Percentiles rank a stretch among this genome's conserved stretches.
These are phyloP conservation scores for Podospora conica DNA, from an alignment of 495 filamentous ascomycete species.

Conservation along the genomic window DNA sequence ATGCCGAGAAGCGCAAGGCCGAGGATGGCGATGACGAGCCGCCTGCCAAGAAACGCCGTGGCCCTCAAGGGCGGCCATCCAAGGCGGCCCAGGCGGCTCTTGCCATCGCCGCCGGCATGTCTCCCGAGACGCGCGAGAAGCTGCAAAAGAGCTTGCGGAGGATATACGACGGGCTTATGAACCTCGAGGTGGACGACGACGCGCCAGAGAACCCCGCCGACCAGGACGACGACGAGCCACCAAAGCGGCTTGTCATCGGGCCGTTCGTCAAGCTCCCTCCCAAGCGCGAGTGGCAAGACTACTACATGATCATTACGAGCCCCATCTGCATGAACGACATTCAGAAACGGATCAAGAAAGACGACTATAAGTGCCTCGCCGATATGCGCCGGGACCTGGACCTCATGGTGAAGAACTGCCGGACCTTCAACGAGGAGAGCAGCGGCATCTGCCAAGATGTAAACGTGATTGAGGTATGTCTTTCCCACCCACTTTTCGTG, in stretches of 20 bases:
- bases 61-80: conserved; percentile 54
- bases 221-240: conserved; percentile 32
- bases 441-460: conserved; percentile 89
- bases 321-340: conserved; percentile 94
- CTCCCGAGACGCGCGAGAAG: conserved; percentile 48
- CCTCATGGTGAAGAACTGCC: conserved; percentile 80
- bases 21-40: conserved; percentile 74
- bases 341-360: conserved; percentile 85
- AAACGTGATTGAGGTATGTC: conserved; percentile 76
- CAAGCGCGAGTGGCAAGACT: conserved; percentile 83
- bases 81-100: conserved; percentile 42
- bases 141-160: conserved; percentile 70
- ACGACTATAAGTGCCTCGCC: conserved; percentile 75
- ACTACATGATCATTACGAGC: conserved; percentile 84
- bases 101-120: conserved; percentile 24
- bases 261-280: conserved; percentile 89
- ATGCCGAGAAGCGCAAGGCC: conserved; percentile 74
- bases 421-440: conserved; percentile 92
- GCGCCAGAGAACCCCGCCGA: conserved; percentile 30
- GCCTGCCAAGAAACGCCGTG: conserved; percentile 69
- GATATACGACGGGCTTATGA: conserved; percentile 72
- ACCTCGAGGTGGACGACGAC: conserved; percentile 65
- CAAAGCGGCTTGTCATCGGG: conserved; percentile 75
- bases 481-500: not conserved
- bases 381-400: conserved; percentile 79